Base-by-base conservation (phyloP, 306 rosid genomes). In the Lablab purpureus region DNA sequence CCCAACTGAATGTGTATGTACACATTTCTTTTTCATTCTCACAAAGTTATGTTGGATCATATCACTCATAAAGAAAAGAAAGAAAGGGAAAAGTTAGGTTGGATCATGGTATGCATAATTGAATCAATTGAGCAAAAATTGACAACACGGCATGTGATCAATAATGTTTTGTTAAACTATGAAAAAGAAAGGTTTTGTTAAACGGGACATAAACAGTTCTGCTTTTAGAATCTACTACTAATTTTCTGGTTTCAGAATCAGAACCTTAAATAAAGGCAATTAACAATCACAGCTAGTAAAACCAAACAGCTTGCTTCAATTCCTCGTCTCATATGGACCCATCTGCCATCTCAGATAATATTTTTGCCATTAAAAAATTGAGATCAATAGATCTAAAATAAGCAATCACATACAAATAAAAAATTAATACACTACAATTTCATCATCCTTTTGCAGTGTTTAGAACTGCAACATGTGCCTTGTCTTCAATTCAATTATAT, bases 61-160 rank as follows among this genome's bases (percentile, higher is more conserved):
- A 47, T 32, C 32, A 46, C 54, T 43, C 32, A 27, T n/a, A 60
- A 43, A 46, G 50, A 27, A 79, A 56, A 60, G 11, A 14, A 63
- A 34, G 34, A 36, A 10, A 64, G 19, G 47, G 7, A 36, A 34
- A 68, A 25, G 73, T 58, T 23, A 75, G 36, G 80, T 68, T 77
- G 87, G 90, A 84, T 76, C 84, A 74, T 77, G 79, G 54, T 67
- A 80, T 84, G 79, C 77, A 55, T 73, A 80, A 85, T 80, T 84
- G 84, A 83, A 77, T 74, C 50, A 78, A 36, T 50, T 47, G 70
- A 76, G 27, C 50, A 46, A 74, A 71, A 67, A 76, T 54, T 65
- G 82, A 75, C 79, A 77, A 73, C 80, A 65, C 71, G 85, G 76
- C 86, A 82, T 82, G 84, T 52, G 71, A 73, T 75, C 78, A 83